Evolutionary conservation across 2,329 filamentous ascomycete species (phyloP).

Genomic region (Alternaria alternata): DNA sequence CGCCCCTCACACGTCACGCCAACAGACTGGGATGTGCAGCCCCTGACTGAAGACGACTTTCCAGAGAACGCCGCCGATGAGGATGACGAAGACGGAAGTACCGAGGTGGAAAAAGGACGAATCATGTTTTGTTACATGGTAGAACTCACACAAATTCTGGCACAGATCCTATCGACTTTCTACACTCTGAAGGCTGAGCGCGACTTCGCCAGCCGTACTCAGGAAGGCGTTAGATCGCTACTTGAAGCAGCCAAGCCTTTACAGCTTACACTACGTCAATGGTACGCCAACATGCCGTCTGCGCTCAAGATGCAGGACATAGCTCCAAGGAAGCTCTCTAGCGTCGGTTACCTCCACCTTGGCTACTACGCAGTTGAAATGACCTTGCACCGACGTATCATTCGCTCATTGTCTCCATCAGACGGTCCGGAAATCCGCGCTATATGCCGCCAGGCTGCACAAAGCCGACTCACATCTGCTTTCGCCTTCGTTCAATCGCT

Average conservation of each 20-base stretch:
- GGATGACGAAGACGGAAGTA: constrained; percentile 45
- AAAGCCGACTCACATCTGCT: constrained; percentile 54
- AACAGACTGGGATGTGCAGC: constrained; percentile 64
- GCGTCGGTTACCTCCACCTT: constrained; percentile 54
- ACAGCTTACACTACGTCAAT: constrained; percentile 61
- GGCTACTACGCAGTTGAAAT: constrained; percentile 58
- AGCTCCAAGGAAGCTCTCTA: constrained; percentile 38
- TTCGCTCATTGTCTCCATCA: constrained; percentile 44
- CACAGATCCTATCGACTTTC: constrained; percentile 61
- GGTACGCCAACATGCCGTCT: constrained; percentile 60
- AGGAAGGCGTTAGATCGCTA: constrained; percentile 59
- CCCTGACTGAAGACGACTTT: constrained; percentile 57
- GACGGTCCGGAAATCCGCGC: constrained; percentile 43
- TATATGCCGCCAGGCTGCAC: constrained; percentile 55
- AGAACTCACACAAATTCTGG: constrained; percentile 60
- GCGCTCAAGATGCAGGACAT: constrained; percentile 59
- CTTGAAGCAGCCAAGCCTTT: constrained; percentile 63
- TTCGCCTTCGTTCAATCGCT: constrained; percentile 56
- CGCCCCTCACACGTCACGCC: constrained; percentile 64
- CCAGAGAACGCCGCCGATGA: constrained; percentile 43
- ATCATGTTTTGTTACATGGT: constrained; percentile 62
- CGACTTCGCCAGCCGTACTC: constrained; percentile 52
- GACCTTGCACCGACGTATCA: constrained; percentile 54
- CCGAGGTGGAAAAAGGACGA: constrained; percentile 45
- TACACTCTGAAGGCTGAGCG: constrained; percentile 60